Evolutionary conservation across 75 land plant species (phyloP).

Genomic region (Pinus albicaulis): DNA sequence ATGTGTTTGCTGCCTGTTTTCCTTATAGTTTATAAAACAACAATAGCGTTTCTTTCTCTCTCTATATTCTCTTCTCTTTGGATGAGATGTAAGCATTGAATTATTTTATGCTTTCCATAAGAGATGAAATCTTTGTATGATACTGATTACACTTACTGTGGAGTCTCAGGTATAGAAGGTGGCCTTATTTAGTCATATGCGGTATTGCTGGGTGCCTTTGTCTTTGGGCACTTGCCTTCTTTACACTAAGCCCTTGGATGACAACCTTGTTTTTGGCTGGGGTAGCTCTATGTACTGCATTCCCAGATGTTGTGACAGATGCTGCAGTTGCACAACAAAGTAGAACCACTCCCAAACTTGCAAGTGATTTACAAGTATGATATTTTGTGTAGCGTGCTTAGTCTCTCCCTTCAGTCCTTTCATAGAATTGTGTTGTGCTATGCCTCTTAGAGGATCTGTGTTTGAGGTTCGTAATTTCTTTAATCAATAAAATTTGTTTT

Average conservation of each 20-base stretch:
- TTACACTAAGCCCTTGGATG: slow-evolving; percentile 19
- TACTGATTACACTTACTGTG: background rate
- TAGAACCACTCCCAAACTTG: slow-evolving; percentile 20
- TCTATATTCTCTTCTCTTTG: background rate
- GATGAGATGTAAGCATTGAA: background rate
- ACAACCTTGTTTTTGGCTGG: slow-evolving; percentile 19
- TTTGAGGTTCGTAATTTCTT: background rate
- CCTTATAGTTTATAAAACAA: background rate
- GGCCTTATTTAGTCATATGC: slow-evolving; percentile 32
- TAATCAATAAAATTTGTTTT: background rate
- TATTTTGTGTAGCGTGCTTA: background rate
- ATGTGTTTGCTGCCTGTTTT: background rate
- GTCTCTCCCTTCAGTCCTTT: background rate
- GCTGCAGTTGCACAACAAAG: slow-evolving; percentile 36
- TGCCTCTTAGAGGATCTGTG: background rate
- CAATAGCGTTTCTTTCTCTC: background rate
- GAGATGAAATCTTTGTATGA: background rate
- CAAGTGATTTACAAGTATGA: slow-evolving; percentile 33
- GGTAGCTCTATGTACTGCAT: slow-evolving; percentile 23
- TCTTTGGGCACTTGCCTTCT: slow-evolving; percentile 19
- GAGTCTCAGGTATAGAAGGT: slow-evolving; percentile 18
- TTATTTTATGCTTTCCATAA: background rate
- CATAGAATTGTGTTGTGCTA: slow-evolving; percentile 2
- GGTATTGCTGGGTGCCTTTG: slow-evolving; percentile 21
- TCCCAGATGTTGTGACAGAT: slow-evolving; percentile 35